Base-by-base conservation (phyloP, 2,329 filamentous ascomycete species). In the Neospermospora avenae region DNA sequence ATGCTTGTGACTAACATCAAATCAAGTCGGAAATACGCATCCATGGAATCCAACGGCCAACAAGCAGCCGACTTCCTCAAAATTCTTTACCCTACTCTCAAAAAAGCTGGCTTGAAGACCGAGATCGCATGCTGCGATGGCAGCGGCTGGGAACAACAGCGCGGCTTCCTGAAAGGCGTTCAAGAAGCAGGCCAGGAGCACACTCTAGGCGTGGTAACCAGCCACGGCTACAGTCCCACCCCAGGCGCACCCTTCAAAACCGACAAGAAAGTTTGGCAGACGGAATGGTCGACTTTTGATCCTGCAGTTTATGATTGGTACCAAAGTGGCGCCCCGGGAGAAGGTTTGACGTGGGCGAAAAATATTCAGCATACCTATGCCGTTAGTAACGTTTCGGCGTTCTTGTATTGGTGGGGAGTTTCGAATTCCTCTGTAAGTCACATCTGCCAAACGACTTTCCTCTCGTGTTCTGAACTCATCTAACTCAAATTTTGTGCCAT, bases 11-110 rank as follows among this genome's bases (percentile, higher is more conserved):
- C n/a, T 28, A 51, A 35, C 16, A 20, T 11, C 8, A 34, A 42
- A 25, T 16, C n/a, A 42, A 67, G 65, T 5, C 49, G 62, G 3
- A 73, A 66, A 24, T 78, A 80, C 64, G 78, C 79, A 14, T 76
- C 74, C 7, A 82, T 82, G 80, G 70, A 73, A 39, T 77, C 75
- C 16, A 71, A 75, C 46, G 77, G 76, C 53, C 74, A 71, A 16
- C 74, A 82, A 71, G 80, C 80, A 2, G 79, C 77, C 52, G 76
- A 79, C 44, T 81, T 84, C 69, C 78, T 84, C 70, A 73, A 74
- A 60, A 69, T 79, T 22, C 71, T 80, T 11, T 71, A 72, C 16
- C 69, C 73, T 16, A 72, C 76, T 14, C 68, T 78, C 48, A 65
- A 77, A 66, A 55, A 68, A 8, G 64, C 71, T 55, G 74, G 73